phyloP scores from a whole-genome alignment of 2,329 filamentous ascomycete species.

The Teratosphaeria nubilosa region DNA sequence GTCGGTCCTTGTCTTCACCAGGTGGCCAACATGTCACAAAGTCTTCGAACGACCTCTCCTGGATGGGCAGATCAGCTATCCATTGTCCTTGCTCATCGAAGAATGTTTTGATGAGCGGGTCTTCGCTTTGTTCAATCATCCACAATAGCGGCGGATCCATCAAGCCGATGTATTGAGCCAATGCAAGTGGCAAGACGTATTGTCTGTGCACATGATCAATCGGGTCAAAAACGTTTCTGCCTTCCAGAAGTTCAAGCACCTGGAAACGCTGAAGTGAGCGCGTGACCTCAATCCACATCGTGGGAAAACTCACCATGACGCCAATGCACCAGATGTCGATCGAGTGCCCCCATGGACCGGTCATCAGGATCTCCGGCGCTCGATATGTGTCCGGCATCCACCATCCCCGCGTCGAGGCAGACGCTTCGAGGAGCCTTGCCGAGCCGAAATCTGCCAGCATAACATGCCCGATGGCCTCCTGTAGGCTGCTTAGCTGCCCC shows the following conservation, averaged over 20 bases:
- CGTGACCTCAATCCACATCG: too few relatives aligned
- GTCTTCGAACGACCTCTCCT: not conserved
- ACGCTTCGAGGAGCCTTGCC: not conserved
- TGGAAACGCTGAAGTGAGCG: not conserved
- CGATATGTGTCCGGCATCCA: slow-evolving; percentile 28
- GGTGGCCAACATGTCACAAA: not conserved
- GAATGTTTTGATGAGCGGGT: not conserved
- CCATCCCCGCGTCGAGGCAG: not conserved
- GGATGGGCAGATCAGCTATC: not conserved
- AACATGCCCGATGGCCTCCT: not conserved
- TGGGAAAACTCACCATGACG: not conserved
- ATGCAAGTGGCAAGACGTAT: not conserved
- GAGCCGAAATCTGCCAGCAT: not conserved
- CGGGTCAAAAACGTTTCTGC: not conserved
- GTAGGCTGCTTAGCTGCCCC: not conserved
- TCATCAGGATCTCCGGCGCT: slow-evolving; percentile 30
- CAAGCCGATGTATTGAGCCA: not conserved
- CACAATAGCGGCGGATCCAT: not conserved
- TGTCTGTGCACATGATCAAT: not conserved
- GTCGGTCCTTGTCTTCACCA: not conserved
- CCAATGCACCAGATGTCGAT: not conserved
- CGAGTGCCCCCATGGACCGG: not conserved
- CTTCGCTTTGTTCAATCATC: not conserved
- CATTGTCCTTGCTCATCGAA: not conserved
- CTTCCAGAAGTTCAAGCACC: not conserved